Evolutionary conservation across 148 eudicot genomes (phyloP).

Genomic region (Beta vulgaris): DNA sequence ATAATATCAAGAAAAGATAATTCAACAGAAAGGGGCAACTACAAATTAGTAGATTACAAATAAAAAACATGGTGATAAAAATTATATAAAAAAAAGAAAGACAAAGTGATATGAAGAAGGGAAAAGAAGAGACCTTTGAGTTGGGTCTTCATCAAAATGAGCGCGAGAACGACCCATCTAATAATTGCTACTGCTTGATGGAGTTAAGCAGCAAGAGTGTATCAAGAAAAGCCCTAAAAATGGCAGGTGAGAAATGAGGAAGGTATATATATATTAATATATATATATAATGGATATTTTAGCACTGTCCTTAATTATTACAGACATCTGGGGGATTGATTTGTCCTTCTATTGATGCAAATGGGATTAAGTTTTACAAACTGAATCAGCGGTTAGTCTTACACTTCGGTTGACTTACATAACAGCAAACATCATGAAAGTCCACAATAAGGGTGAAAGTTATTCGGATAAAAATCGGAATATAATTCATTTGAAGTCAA

Average conservation of each 20-base stretch:
- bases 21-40: too few species aligned
- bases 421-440: not conserved
- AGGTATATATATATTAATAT: too few species aligned
- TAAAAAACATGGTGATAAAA: too few species aligned
- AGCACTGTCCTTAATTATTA: not conserved
- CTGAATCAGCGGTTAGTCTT: not conserved
- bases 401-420: not conserved
- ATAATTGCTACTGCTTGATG: not conserved
- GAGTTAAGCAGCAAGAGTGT: not conserved
- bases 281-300: too few species aligned
- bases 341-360: not conserved
- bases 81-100: too few species aligned
- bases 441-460: not conserved
- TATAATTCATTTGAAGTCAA: too few species aligned
- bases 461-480: too few species aligned
- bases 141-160: constrained; percentile 50
- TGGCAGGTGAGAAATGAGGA: too few species aligned
- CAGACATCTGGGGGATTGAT: not conserved
- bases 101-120: not conserved
- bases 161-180: constrained; percentile 54
- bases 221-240: constrained; percentile 11
- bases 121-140: constrained; percentile 40
- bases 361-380: not conserved
- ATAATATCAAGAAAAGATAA: too few species aligned
- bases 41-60: too few species aligned